A percentile compares a stretch with the other conserved stretches of the same genome.
These are phyloP conservation scores for Stephanodiscus minutulus DNA, from an alignment of 108 stramenopile species.

Conservation along the genomic window DNA sequence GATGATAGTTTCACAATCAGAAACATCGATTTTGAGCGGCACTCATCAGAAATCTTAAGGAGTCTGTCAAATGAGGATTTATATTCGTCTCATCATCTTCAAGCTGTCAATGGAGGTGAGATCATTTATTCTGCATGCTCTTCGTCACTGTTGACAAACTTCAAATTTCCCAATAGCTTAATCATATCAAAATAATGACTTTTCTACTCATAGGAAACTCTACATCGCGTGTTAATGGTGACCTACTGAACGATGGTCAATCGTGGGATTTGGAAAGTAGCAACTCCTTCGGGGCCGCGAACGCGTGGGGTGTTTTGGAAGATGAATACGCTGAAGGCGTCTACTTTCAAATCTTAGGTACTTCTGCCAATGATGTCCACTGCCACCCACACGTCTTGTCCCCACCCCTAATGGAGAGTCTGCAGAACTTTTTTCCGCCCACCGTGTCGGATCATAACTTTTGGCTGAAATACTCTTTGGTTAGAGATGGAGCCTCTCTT, in stretches of 20 bases:
- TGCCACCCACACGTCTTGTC: conserved; percentile 73
- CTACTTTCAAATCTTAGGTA: conserved; percentile 56
- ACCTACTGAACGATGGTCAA: conserved; percentile 14
- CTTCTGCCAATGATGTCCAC: conserved; percentile 49
- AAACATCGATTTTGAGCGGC: conserved; percentile 41
- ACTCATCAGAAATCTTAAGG: conserved; percentile 40
- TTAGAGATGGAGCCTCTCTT: conserved; percentile 77
- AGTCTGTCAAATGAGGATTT: conserved; percentile 53
- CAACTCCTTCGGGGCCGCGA: conserved; percentile 25
- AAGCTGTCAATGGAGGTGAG: conserved; percentile 40
- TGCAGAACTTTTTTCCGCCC: conserved; percentile 62
- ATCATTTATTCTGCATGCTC: neutral
- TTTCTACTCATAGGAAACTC: conserved; percentile 8
- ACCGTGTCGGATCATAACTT: conserved; percentile 55
- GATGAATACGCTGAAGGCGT: conserved; percentile 81
- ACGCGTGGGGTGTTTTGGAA: conserved; percentile 78
- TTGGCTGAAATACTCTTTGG: conserved; percentile 80
- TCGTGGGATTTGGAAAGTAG: conserved; percentile 45
- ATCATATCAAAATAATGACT: neutral
- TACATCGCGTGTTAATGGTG: conserved; percentile 33
- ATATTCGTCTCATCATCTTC: conserved; percentile 36
- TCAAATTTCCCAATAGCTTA: neutral
- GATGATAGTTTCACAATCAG: conserved; percentile 50
- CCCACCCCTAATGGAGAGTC: conserved; percentile 77
- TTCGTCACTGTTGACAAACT: neutral